These are phyloP conservation scores for Pseudogymnoascus destructans DNA, from an alignment of 2,329 filamentous ascomycete genomes.

Conservation along the genomic window DNA sequence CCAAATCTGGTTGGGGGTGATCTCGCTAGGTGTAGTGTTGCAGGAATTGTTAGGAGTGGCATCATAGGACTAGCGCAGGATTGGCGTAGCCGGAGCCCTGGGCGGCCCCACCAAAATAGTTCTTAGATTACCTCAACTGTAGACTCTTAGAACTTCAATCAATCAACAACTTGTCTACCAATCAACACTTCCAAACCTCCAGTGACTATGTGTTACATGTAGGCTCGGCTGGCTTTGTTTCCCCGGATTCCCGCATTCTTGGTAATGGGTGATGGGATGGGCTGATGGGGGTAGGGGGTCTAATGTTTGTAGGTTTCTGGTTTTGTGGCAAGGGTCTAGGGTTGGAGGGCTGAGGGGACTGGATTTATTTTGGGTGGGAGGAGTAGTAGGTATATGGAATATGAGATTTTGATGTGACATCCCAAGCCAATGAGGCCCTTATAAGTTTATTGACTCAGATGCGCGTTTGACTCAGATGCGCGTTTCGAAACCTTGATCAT, in stretches of 20 bases:
- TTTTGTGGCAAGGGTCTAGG: neutral
- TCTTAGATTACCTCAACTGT: no score
- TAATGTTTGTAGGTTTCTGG: neutral
- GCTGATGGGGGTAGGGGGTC: neutral
- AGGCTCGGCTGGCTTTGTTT: neutral
- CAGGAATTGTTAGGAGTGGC: no score
- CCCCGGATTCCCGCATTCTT: neutral
- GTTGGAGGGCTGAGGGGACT: neutral
- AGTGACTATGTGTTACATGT: no score
- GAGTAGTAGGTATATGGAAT: no score
- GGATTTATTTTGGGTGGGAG: no score
- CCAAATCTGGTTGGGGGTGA: neutral
- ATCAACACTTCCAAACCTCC: no score
- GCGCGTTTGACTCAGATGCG: neutral
- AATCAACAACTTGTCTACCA: no score
- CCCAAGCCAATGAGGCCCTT: no score
- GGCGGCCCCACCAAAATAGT: no score
- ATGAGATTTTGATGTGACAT: neutral
- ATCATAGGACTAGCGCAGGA: no score
- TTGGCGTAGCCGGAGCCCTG: no score
- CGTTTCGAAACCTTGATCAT: neutral
- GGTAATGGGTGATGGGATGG: neutral
- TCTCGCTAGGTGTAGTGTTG: neutral
- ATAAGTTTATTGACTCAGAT: neutral
- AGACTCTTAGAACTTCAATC: no score